Evolutionary conservation across 169 alveolate species (phyloP).

Genomic region (Theileria annulata): DNA sequence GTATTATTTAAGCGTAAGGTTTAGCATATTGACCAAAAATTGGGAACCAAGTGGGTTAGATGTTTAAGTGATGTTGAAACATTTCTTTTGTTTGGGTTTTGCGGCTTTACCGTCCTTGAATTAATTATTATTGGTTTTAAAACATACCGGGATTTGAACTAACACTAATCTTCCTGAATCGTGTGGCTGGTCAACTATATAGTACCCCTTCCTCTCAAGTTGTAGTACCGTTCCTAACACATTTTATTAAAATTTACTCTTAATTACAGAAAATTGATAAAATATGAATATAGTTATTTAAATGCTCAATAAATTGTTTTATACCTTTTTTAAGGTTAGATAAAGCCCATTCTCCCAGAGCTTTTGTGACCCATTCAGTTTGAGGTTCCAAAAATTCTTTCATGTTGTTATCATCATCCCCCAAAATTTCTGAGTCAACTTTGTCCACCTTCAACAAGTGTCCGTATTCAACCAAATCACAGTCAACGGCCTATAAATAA

Average conservation of each 20-base stretch:
- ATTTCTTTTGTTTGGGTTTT: constrained; percentile 29
- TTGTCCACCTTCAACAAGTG: constrained; percentile 91
- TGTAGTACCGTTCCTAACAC: constrained; percentile 85
- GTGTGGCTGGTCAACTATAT: constrained; percentile 87
- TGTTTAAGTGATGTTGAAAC: background rate
- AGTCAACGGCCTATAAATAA: constrained; percentile 62
- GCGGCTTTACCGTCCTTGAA: constrained; percentile 61
- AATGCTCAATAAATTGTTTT: background rate
- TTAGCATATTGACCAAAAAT: background rate
- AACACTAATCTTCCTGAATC: constrained; percentile 69
- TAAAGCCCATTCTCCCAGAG: constrained; percentile 82
- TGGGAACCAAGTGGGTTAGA: background rate
- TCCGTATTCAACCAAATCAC: constrained; percentile 90
- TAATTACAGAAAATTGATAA: too few species aligned
- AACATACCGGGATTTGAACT: constrained; percentile 93
- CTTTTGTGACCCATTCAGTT: constrained; percentile 79
- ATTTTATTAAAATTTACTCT: background rate
- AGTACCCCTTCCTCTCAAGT: constrained; percentile 97
- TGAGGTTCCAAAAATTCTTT: constrained; percentile 55
- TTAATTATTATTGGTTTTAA: constrained; percentile 8
- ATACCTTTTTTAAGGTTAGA: constrained; percentile 60
- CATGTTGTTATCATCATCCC: constrained; percentile 61
- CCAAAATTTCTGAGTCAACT: constrained; percentile 85
- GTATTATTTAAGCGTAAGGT: background rate
- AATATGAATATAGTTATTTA: background rate